Percentiles rank a stretch among this genome's conserved stretches.
These are phyloP conservation scores for Pelargonium citronellum DNA, from an alignment of 441 rosid species.

Conservation along the genomic window DNA sequence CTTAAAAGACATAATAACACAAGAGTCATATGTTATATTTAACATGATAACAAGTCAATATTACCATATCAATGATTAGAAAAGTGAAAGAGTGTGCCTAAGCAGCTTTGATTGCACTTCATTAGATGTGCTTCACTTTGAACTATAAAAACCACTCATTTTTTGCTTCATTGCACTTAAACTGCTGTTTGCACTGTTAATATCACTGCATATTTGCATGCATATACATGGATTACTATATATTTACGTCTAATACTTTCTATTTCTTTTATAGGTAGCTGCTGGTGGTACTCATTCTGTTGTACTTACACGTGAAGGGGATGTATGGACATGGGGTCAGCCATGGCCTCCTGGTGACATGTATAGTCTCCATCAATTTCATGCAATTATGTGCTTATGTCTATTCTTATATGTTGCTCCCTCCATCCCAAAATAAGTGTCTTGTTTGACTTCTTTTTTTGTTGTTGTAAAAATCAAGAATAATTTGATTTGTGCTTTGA, in stretches of 20 bases:
- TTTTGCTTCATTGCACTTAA: not conserved
- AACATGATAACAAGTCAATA: too few species aligned
- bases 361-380: conserved; percentile 33
- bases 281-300: conserved; percentile 99
- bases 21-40: too few species aligned
- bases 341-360: conserved; percentile 99
- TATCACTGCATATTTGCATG: not conserved
- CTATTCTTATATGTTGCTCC: not conserved
- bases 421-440: too few species aligned
- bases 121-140: not conserved
- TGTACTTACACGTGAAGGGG: conserved; percentile 84
- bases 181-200: not conserved
- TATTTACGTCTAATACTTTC: conserved; percentile 15
- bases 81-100: too few species aligned
- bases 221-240: conserved; percentile 5
- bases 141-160: not conserved
- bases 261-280: conserved; percentile 55
- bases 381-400: not conserved
- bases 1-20: too few species aligned
- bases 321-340: conserved; percentile 99
- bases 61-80: too few species aligned
- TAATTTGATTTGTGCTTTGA: too few species aligned
- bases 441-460: not conserved
- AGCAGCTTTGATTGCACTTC: not conserved
- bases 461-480: too few species aligned